Base-by-base conservation (phyloP, 139 green algal genomes). In the Bryopsis sp. region DNA sequence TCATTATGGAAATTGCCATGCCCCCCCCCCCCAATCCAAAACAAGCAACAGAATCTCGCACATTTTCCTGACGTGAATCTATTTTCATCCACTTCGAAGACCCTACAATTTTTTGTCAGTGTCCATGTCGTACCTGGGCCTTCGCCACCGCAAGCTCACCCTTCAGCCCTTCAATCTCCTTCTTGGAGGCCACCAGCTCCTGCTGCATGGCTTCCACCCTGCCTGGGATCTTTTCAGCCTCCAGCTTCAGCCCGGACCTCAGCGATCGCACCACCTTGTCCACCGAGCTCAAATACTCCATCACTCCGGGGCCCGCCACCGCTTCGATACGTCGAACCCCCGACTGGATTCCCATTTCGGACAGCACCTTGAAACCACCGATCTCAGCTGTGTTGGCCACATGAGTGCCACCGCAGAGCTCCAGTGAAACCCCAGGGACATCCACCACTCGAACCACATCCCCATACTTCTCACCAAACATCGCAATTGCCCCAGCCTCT, bases 401-500 rank as follows among this genome's bases (percentile, higher is more conserved):
- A 79, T 92, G 85, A 1, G 84, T 91, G 46, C 86, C 88, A 24
- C 88, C 88, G 67, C 88, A 95, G 43, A 95, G 79, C 82, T 97
- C 92, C 87, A 96, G 93, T 65, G 78, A 90, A 28, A 95, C 76
- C 31, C 84, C 78, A 6, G 75, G 75, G 29, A 95, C 86, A 48
- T 87, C 79, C 48, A 96, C 84, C 48, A 97, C 92, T 1, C 92
- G 79, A 68, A 97, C 91, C 15, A 76, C 76, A 36, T 92, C 88
- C 35, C 82, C 86, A 64, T 97, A 97, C 76, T 96, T 95, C 78
- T 97, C 92, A 1, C 92, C 92, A 81, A 96, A 96, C 89, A 96
- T 97, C 38, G 87, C 87, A 2, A 83, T 87, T 43, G 92, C 92
- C 4, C 92, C 92, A 32, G 79, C 82, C 0, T 81, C 85, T 71